Percentiles rank a stretch among this genome's conserved stretches.
phyloP scores from a whole-genome alignment of 306 rosid genomes.

The Corylus heterophylla region DNA sequence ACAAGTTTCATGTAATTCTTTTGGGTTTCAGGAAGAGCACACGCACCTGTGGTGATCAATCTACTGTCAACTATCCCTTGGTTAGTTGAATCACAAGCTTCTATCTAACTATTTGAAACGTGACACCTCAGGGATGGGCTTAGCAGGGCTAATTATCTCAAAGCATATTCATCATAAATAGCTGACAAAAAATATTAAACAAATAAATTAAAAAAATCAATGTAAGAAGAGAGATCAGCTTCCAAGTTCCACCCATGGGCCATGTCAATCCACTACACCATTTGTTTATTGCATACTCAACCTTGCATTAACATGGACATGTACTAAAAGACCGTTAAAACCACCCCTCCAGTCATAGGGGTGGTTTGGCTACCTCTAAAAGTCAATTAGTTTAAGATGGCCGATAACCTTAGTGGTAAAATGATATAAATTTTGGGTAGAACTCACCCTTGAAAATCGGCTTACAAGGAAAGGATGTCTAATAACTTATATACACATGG shows the following conservation, averaged over 20 bases:
- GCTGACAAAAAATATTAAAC: neutral
- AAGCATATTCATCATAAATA: neutral
- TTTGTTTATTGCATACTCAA: no score
- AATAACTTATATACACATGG: no score
- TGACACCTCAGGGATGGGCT: neutral
- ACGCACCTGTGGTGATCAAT: conserved; percentile 31
- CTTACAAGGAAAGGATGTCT: no score
- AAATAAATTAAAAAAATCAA: neutral
- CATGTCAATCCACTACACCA: neutral
- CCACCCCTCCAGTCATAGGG: no score
- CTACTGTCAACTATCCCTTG: conserved; percentile 17
- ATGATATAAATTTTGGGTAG: no score
- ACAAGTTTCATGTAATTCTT: conserved; percentile 1
- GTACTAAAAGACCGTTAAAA: no score
- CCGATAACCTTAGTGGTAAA: no score
- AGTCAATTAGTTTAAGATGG: no score
- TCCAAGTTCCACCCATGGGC: no score
- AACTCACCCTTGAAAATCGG: no score
- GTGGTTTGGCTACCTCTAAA: no score
- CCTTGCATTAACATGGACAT: no score
- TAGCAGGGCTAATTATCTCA: neutral
- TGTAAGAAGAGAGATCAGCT: neutral
- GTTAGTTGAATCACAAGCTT: conserved; percentile 52
- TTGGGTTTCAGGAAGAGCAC: neutral
- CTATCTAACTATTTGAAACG: conserved; percentile 17